Evolutionary conservation across 352 stramenopile species (phyloP), one percentile per base, ranked within the genome.

Genomic region (Phytophthora syringae): DNA sequence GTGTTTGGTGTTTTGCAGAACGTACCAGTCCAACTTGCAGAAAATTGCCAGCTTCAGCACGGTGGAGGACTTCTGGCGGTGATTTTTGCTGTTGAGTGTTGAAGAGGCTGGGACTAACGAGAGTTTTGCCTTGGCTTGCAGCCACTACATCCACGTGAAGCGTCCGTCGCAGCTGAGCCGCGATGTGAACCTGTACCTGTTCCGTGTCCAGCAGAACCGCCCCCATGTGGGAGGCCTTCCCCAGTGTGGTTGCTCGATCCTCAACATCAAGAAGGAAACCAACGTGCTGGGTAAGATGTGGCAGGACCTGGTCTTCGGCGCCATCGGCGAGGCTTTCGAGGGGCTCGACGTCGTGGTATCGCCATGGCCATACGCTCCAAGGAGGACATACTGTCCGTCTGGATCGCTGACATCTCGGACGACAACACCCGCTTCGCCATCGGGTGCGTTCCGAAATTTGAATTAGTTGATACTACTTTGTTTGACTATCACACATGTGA

Each of bases 231-330:
- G 89, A 97, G 70, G 87, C 84, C 16, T 98, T 97, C 78, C 93
- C 93, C 89, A 97, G 67, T 91, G 93, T 54, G 93, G 93, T 47
- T 98, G 93, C 84, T 98, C 91, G 93, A 98, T 98, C 75, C 80
- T 98, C 62, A 97, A 97, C 77, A 97, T 98, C 72, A 97, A 97
- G 76, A 97, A 97, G 80, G 96, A 95, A 74, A 84, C 86, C 65
- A n/a, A n/a, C n/a, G n/a, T n/a, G n/a, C n/a, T n/a, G n/a, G n/a
- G n/a, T n/a, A n/a, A n/a, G n/a, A n/a, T n/a, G n/a, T n/a, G n/a
- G n/a, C n/a, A n/a, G n/a, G n/a, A n/a, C n/a, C n/a, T n/a, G n/a
- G n/a, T n/a, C n/a, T n/a, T n/a, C n/a, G n/a, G n/a, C n/a, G n/a
- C n/a, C n/a, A n/a, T n/a, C n/a, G n/a, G n/a, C n/a, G n/a, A n/a